Percentiles rank a stretch among this genome's conserved stretches.
Conservation (phyloP, 2,329 filamentous ascomycete genomes). For the Pseudogymnoascus sp. region DNA sequence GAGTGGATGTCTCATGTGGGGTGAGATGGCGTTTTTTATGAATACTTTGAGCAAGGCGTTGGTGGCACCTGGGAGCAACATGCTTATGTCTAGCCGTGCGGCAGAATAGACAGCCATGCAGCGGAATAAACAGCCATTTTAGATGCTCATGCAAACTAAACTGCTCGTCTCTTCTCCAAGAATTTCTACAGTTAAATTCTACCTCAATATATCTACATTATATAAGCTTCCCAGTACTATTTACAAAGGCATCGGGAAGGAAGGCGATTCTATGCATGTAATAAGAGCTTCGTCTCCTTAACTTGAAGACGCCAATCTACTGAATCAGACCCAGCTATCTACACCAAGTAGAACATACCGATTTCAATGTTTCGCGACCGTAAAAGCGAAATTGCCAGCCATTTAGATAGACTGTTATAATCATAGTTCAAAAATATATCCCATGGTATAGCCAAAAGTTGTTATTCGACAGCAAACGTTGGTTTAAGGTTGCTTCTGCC, state of each 20-base stretch:
- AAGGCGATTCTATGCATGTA: neutral
- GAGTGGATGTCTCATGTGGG: neutral
- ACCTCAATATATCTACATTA: neutral
- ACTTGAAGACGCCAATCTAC: neutral
- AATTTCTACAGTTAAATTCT: neutral
- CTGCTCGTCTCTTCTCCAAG: neutral
- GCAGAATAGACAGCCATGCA: neutral
- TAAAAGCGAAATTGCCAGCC: neutral
- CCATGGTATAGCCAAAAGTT: neutral
- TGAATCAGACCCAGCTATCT: too few relatives aligned
- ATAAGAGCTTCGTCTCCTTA: neutral
- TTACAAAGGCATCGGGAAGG: neutral
- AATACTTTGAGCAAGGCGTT: conserved; percentile 6
- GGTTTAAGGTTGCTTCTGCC: neutral
- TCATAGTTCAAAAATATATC: neutral
- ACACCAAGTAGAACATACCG: neutral
- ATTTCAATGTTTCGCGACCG: neutral
- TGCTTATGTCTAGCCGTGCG: neutral
- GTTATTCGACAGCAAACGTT: neutral
- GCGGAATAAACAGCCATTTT: neutral
- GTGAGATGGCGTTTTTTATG: neutral
- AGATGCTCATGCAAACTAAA: neutral
- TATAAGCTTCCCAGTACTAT: neutral
- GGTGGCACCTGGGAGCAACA: conserved; percentile 1
- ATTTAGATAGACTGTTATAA: neutral